Base-by-base conservation (phyloP, 2,329 filamentous ascomycete genomes). In the Cadophora sp. region DNA sequence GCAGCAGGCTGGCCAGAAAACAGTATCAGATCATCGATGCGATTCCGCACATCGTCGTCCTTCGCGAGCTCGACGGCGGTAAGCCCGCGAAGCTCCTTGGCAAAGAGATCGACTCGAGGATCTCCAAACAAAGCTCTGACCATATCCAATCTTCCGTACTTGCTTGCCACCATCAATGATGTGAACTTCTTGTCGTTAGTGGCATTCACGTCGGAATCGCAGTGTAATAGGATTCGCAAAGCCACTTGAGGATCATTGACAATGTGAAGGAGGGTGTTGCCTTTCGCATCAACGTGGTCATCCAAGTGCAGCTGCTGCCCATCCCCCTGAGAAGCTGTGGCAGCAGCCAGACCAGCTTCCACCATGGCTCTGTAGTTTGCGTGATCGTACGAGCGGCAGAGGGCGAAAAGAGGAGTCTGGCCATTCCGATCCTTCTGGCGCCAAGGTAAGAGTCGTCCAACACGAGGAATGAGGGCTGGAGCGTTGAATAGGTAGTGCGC, bases 401-500 rank as follows among this genome's bases (percentile, higher is more conserved):
- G 84, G 1, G 96, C 96, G 78, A 99, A 98, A 9, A 99, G 82
- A 1, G 96, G 97, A n/a, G 97, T 99, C 80, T 98, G 96, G 0
- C 96, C 96, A 77, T 98, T 97, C 78, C 94, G 97, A 79, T 99
- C 96, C 73, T 91, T 93, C 79, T 97, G 89, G 67, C 89, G 87
- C 96, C 96, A 99, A 9, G 93, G 92, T 64, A 99, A 83, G 72
- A 95, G 81, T 68, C 86, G 85, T 1, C 94, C 94, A 69, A 98
- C 90, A 65, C 87, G 86, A 55, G 84, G 82, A 73, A 99, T 96
- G 24, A 99, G 83, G 64, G 87, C 85, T 1, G 96, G 96, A 9
- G 93, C 91, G 76, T 97, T 92, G 81, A 99, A 99, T 19, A 99
- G 85, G 79, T 99, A 99, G 79, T 99, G 96, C n/a, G 91, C 96